Evolutionary conservation across 768 basidiomycete species (phyloP), one percentile per base, ranked within the genome.

Genomic region (Daedalea quercina): DNA sequence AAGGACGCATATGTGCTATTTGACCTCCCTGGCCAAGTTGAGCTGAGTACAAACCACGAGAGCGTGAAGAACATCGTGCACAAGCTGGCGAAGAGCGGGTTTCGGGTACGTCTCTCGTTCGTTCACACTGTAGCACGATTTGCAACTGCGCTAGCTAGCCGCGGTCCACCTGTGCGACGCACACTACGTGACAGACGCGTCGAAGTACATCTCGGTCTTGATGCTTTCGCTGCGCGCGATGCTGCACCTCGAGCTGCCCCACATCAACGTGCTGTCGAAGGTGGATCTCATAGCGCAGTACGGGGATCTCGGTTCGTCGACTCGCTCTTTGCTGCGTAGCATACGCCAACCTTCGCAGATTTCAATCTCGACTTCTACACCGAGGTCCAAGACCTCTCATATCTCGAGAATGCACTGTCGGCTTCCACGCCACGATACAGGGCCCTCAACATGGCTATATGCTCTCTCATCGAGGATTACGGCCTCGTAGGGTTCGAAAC

Each of bases 281-380:
- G 77, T 98, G 51, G 96, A 99, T 69, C 73, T 97, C n/a, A 73
- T 99, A 17, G 74, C 79, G 17, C 82, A 87, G 58, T 94, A 95
- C 56, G 96, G 96, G 11, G 91, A 95, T 55, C 76, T 98, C 41
- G 90, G 94, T 94, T 61, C 40, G n/a, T 9, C 23, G 7, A 40
- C 15, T 4, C 4, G 37, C 19, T 3, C 26, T 47, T 3, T 23
- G n/a, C 33, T 26, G 19, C 45, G 7, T 9, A 15, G 50, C 47
- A 9, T 23, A 19, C 23, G 26, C 54, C 60, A 9, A 57, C 43
- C 0, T 40, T 33, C 24, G 22, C 60, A 96, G 95, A 95, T 42
- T 98, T 99, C 75, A 96, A 95, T 63, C 84, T 99, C 25, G 90
- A 93, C 58, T 99, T 90, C 67, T 98, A 98, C 68, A 97, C 96